Base-by-base conservation (phyloP, 2,329 filamentous ascomycete species). In the Sclerotinia spermophila region DNA sequence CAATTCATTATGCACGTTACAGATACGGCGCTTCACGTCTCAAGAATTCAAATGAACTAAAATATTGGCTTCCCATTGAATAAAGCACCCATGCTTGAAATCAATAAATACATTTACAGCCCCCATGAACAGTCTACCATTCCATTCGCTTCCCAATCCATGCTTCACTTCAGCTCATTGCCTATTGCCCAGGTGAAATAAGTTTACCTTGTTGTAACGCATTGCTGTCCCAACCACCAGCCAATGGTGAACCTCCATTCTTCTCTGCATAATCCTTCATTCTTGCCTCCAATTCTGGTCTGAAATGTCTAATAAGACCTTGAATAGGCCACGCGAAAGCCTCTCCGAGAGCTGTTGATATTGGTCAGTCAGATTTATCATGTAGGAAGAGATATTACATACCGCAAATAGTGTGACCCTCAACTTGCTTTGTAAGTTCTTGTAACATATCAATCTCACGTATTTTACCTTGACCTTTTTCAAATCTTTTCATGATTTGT, bases 371-470 rank as follows among this genome's bases (percentile, higher is more conserved):
- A 53, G 40, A 24, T 0, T 48, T 56, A 17, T 48, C n/a, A 19
- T 33, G 15, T 42, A 42, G n/a, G 27, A 17, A 38, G 60, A n/a
- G 60, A 38, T 58, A 30, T 62, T 62, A 85, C 89, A 80, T 87
- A 92, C 90, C 96, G 83, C 96, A 99, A 79, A 99, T 99, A 62
- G 96, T 98, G 86, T 99, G 96, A 17, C 96, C 96, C 85, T 99
- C 96, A 73, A 99, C 96, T 84, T 99, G 96, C 87, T 99, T 99
- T 74, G 96, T 99, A 77, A 99, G 85, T 86, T 99, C 96, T 85
- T 97, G 96, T 76, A 99, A 88, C 96, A 99, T 99, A 82, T 99
- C 96, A 81, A 99, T 99, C 84, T 99, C 96, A 73, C 96, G 88
- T 82, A 91, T 89, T 73, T 92, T 90, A 72, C 92, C 96, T 82